Evolutionary conservation across 345 rosid species (phyloP), one percentile per base, ranked within the genome.

Genomic region (Salix caprea): DNA sequence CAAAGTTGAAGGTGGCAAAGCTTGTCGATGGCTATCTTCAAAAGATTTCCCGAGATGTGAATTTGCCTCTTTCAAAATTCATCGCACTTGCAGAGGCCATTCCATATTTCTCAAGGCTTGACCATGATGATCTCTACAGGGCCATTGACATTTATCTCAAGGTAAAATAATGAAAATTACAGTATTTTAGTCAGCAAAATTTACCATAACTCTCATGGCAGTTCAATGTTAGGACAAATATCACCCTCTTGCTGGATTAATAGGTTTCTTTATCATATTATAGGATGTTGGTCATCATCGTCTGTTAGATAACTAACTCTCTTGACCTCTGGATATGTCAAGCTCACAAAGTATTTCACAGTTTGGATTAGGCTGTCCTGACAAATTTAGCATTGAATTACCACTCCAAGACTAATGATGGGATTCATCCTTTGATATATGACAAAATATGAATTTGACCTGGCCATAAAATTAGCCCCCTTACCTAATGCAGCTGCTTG

Each of bases 121-220:
- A 89, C 72, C 99, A 96, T 69, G 97, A 93, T 79, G 99, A 93
- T 83, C 96, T 96, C 67, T 96, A 96, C 87, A 81, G 87, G 77
- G 99, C 98, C 39, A 91, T 96, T 80, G 99, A 93, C 90, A 90
- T 91, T 82, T 96, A 89, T 81, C 99, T 96, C 86, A 93, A 93
- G 99, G 99, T 96, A 91, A 80, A 28, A 76, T 72, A 64, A 56
- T 60, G 37, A 64, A 36, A 46, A 1, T 15, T n/a, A 56, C 52
- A 14, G 26, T 50, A n/a, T 39, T 74, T 32, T 70, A 18, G 60
- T 40, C 67, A 32, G 46, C 3, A 42, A 24, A 71, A 56, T 67
- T 78, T 70, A 60, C 77, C 71, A 44, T 24, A 30, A 56, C 65
- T 67, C 73, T 66, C 23, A 71, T 34, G 18, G 34, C 50, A n/a